These are phyloP conservation scores for Brassica carinata DNA, from an alignment of 345 rosid genomes.

Conservation along the genomic window DNA sequence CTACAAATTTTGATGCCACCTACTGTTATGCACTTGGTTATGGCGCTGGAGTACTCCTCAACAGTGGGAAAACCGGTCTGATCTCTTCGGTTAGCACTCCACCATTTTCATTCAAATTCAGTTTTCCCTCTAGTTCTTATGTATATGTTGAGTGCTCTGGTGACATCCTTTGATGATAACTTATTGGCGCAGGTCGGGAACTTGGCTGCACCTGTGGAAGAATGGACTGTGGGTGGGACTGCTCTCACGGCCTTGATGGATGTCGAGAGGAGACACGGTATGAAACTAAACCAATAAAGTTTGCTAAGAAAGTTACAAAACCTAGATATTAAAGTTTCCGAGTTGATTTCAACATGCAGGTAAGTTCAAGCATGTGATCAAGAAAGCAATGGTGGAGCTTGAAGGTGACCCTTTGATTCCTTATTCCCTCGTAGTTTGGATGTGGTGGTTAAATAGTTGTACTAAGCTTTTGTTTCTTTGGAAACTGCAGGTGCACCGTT, in stretches of 20 bases:
- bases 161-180: slow-evolving; percentile 3
- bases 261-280: slow-evolving; percentile 99
- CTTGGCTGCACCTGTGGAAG: slow-evolving; percentile 80
- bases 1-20: slow-evolving; percentile 89
- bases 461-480: not conserved
- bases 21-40: slow-evolving; percentile 98
- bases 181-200: slow-evolving; percentile 72
- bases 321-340: not conserved
- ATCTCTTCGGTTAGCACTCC: slow-evolving; percentile 79
- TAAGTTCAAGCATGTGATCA: slow-evolving; percentile 97
- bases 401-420: slow-evolving; percentile 59
- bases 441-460: not conserved
- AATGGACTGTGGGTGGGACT: slow-evolving; percentile 97
- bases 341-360: slow-evolving; percentile 49
- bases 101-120: not conserved
- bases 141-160: not conserved
- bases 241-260: slow-evolving; percentile 96
- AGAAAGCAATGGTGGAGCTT: slow-evolving; percentile 99
- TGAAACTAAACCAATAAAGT: not conserved
- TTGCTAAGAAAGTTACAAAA: not conserved
- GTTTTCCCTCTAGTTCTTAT: not conserved
- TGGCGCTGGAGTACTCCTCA: slow-evolving; percentile 91
- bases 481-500: slow-evolving; percentile 67
- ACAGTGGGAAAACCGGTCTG: slow-evolving; percentile 84
- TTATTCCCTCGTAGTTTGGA: not conserved